Evolutionary conservation across 192 early-diverging fungal genomes (phyloP).

Genomic region (Spizellomyces punctatus): DNA sequence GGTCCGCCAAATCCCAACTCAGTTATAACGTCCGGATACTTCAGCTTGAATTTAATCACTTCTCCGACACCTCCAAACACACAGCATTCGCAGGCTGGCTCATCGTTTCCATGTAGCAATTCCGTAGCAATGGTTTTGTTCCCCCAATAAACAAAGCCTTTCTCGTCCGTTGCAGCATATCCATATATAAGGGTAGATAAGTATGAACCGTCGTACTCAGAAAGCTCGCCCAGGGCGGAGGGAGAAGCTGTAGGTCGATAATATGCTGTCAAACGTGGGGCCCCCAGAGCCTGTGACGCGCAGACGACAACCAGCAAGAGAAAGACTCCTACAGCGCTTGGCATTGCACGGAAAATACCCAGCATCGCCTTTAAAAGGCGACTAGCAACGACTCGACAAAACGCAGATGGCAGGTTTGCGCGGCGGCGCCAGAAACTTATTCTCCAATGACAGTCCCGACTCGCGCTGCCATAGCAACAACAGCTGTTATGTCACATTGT

Average conservation of each 20-base stretch:
- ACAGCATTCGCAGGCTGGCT: not conserved
- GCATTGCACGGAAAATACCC: no score
- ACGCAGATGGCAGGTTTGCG: no score
- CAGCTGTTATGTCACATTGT: no score
- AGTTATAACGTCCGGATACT: not conserved
- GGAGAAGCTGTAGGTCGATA: not conserved
- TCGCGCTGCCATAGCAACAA: no score
- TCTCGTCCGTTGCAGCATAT: not conserved
- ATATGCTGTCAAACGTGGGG: not conserved
- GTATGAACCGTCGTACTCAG: not conserved
- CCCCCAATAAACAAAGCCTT: not conserved
- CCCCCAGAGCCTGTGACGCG: not conserved
- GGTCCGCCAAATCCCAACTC: not conserved
- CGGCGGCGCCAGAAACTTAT: no score
- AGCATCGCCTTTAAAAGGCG: no score
- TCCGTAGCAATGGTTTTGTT: not conserved
- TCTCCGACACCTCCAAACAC: conserved; percentile 1
- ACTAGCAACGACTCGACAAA: no score
- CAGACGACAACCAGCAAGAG: no score
- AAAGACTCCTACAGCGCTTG: no score
- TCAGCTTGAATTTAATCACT: not conserved
- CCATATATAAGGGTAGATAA: not conserved
- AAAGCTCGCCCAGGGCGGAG: not conserved
- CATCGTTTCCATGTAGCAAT: not conserved
- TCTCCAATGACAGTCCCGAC: no score